These are phyloP conservation scores for Lasiodiplodia theobromae DNA, from an alignment of 2,329 filamentous ascomycete genomes.

Conservation along the genomic window DNA sequence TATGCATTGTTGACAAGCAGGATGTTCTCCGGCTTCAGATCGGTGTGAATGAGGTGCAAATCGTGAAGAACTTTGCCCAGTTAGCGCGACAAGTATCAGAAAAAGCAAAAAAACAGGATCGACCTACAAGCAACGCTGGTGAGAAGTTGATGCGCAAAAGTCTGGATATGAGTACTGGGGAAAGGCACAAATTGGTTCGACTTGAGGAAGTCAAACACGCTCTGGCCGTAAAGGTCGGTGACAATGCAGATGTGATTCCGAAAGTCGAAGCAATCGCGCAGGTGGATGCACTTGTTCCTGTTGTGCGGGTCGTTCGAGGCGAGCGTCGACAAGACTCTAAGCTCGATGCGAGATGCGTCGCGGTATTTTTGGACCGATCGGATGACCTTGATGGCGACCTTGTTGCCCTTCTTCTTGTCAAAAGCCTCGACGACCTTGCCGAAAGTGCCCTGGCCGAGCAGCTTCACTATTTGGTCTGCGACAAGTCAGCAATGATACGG, in stretches of 20 bases:
- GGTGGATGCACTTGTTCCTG: conserved; percentile 94
- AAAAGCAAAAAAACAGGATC: conserved; percentile 10
- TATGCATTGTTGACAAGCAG: conserved; percentile 69
- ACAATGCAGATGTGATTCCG: conserved; percentile 93
- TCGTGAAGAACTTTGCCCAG: conserved; percentile 80
- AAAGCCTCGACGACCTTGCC: conserved; percentile 96
- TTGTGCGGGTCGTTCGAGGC: conserved; percentile 91
- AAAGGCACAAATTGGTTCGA: conserved; percentile 95
- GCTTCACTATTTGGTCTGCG: conserved; percentile 82
- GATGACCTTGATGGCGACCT: conserved; percentile 97
- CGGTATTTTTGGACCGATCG: conserved; percentile 98
- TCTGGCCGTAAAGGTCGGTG: conserved; percentile 82
- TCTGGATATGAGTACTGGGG: conserved; percentile 97
- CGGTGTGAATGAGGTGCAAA: conserved; percentile 94
- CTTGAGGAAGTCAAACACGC: conserved; percentile 98
- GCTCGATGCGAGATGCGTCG: conserved; percentile 92
- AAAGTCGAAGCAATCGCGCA: conserved; percentile 97
- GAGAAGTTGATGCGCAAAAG: conserved; percentile 91
- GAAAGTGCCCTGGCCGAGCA: conserved; percentile 96
- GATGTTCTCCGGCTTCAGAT: conserved; percentile 73
- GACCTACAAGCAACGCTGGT: conserved; percentile 96
- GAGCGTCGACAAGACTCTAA: conserved; percentile 89
- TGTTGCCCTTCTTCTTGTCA: conserved; percentile 76
- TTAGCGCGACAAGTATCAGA: conserved; percentile 37
- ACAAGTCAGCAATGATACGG: conserved; percentile 33